phyloP scores from a whole-genome alignment of 495 filamentous ascomycete species.

The Neurospora discreta region DNA sequence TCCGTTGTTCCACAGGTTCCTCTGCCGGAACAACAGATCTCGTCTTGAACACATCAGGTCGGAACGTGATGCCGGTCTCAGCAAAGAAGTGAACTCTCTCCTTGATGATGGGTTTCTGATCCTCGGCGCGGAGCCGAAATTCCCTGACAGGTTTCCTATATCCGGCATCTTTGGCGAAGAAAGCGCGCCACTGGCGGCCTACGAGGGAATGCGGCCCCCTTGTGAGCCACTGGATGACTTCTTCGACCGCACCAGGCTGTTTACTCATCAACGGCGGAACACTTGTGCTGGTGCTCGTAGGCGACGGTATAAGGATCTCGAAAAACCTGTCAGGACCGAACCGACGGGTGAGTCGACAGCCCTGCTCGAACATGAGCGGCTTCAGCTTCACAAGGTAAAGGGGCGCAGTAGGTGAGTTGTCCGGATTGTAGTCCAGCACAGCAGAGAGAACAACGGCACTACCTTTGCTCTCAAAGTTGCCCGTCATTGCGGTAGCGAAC shows the following conservation, averaged over 20 bases:
- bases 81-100: slow-evolving; percentile 36
- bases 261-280: slow-evolving; percentile 13
- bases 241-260: slow-evolving; percentile 15
- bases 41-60: not conserved
- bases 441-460: slow-evolving; percentile 28
- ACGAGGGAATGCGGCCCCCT: slow-evolving; percentile 25
- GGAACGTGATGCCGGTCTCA: slow-evolving; percentile 28
- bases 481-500: slow-evolving; percentile 25
- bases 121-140: slow-evolving; percentile 21
- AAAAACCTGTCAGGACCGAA: slow-evolving; percentile 38
- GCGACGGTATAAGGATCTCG: slow-evolving; percentile 30
- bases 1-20: slow-evolving; percentile 15
- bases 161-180: slow-evolving; percentile 28
- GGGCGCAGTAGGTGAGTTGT: slow-evolving; percentile 16
- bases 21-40: not conserved
- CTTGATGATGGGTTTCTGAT: slow-evolving; percentile 20
- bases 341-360: slow-evolving; percentile 32
- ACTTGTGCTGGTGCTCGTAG: not conserved
- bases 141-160: slow-evolving; percentile 27
- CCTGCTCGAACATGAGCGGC: slow-evolving; percentile 28
- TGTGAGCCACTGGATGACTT: slow-evolving; percentile 32
- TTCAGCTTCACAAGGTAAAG: slow-evolving; percentile 27
- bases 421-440: slow-evolving; percentile 20
- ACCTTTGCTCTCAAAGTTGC: slow-evolving; percentile 19
- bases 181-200: slow-evolving; percentile 34